phyloP scores from a whole-genome alignment of 225 moss, liverwort and hornwort species.

The Bryum argenteum region DNA sequence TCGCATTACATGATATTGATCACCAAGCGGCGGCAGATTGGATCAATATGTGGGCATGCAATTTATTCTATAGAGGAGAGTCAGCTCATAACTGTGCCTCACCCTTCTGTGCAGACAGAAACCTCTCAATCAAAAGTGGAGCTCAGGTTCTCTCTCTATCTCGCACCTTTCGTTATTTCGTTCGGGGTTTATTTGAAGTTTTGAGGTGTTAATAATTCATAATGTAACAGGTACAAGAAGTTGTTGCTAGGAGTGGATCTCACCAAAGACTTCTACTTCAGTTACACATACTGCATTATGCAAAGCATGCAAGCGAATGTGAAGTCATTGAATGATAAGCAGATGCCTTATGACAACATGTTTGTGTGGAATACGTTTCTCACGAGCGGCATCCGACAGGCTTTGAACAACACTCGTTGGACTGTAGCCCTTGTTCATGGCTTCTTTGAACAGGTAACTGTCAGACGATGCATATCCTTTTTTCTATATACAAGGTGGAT shows the following conservation, averaged over 20 bases:
- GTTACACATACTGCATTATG: constrained; percentile 96
- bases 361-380: constrained; percentile 99
- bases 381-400: constrained; percentile 71
- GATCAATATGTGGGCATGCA: constrained; percentile 89
- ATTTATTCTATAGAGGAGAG: constrained; percentile 89
- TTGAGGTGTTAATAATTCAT: constrained; percentile 8
- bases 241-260: constrained; percentile 91
- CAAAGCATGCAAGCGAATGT: constrained; percentile 86
- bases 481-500: neutral
- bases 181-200: neutral
- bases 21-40: constrained; percentile 87
- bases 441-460: constrained; percentile 80
- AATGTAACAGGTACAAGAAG: constrained; percentile 89
- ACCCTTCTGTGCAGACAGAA: constrained; percentile 83
- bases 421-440: constrained; percentile 97
- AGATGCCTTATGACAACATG: constrained; percentile 88
- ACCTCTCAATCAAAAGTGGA: constrained; percentile 76
- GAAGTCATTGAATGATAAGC: constrained; percentile 55
- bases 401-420: constrained; percentile 77
- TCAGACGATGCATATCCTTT: neutral
- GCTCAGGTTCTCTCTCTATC: constrained; percentile 63
- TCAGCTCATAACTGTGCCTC: constrained; percentile 75
- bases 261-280: constrained; percentile 98
- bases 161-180: neutral
- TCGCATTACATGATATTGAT: constrained; percentile 89